Evolutionary conservation across 257 asterid species (phyloP).

Genomic region (Mitragyna speciosa): DNA sequence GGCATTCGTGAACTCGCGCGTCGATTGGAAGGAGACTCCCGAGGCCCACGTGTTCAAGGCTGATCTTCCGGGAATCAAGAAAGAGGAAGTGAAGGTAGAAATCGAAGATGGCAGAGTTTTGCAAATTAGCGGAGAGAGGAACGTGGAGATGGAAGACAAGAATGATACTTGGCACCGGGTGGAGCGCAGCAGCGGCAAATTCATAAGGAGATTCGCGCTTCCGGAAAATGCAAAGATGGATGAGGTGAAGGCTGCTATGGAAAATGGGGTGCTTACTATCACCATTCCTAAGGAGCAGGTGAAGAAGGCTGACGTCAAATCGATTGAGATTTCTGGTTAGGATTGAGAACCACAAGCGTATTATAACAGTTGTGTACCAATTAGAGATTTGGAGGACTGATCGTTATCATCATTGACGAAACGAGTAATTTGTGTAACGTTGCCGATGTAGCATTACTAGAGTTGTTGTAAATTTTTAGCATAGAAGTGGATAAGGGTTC

Average conservation of each 20-base stretch:
- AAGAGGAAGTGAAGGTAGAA: conserved; percentile 13
- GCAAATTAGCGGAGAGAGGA: conserved; percentile 21
- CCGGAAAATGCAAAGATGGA: conserved; percentile 26
- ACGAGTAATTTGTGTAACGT: too few species aligned
- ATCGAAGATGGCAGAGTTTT: conserved; percentile 12
- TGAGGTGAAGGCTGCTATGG: conserved; percentile 15
- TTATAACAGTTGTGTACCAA: too few species aligned
- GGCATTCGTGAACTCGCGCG: neutral
- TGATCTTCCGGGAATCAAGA: conserved; percentile 13
- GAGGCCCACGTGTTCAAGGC: conserved; percentile 21
- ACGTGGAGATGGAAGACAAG: conserved; percentile 21
- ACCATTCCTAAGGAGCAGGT: conserved; percentile 25
- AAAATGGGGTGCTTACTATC: conserved; percentile 19
- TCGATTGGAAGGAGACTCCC: conserved; percentile 18
- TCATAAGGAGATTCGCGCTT: conserved; percentile 17
- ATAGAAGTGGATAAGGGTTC: too few species aligned
- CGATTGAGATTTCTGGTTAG: conserved; percentile 18
- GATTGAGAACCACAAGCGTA: too few species aligned
- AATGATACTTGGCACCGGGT: conserved; percentile 21
- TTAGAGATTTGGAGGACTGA: too few species aligned
- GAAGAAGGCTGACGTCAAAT: conserved; percentile 22
- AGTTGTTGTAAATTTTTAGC: too few species aligned
- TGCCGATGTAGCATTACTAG: too few species aligned
- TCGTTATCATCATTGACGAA: too few species aligned
- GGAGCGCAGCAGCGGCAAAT: conserved; percentile 23